These are phyloP conservation scores for Stachybotrys elegans DNA, from an alignment of 2,329 filamentous ascomycete species.

Conservation along the genomic window DNA sequence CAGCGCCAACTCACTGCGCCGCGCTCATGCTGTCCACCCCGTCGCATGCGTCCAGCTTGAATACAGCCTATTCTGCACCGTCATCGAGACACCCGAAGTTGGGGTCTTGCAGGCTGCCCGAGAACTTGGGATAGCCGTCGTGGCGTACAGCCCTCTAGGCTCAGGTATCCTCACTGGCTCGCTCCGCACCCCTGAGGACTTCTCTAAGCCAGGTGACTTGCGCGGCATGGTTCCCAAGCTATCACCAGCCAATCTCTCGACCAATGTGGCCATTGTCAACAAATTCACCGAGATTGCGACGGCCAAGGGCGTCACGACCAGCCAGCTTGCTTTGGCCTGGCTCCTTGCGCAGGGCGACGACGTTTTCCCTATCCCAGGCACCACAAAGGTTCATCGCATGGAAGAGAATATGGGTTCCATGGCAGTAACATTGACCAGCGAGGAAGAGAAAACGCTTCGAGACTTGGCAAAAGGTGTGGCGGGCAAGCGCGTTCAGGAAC, in stretches of 20 bases:
- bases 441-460: not conserved
- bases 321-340: not conserved
- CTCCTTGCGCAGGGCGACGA: conserved; percentile 1
- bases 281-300: not conserved
- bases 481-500: not conserved
- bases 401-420: not conserved
- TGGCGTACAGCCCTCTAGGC: conserved; percentile 56
- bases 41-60: conserved; percentile 49
- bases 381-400: not conserved
- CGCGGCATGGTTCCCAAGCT: not conserved
- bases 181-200: conserved; percentile 39
- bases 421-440: not conserved
- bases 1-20: conserved; percentile 39
- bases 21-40: conserved; percentile 43
- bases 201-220: conserved; percentile 17
- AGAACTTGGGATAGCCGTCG: conserved; percentile 52
- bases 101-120: conserved; percentile 47
- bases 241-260: not conserved
- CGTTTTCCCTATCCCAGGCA: not conserved
- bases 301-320: not conserved
- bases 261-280: not conserved
- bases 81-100: conserved; percentile 49
- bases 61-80: conserved; percentile 47
- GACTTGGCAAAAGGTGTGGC: not conserved
- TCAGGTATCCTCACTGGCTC: conserved; percentile 51